Evolutionary conservation across 768 basidiomycete species (phyloP).

Genomic region (Crucibulum laeve): DNA sequence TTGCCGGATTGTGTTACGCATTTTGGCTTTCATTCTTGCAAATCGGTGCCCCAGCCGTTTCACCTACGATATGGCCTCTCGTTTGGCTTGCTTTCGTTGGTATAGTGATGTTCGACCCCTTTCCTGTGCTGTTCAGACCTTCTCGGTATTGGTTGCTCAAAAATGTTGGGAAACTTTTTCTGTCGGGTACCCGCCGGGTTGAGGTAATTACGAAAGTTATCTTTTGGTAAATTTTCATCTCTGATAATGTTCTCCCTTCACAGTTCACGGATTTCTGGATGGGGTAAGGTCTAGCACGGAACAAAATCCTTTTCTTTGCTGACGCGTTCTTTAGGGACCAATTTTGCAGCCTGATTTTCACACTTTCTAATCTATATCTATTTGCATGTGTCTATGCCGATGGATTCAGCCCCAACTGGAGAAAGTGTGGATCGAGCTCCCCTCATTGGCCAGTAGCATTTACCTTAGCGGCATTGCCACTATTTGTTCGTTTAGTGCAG

Average conservation of each 20-base stretch:
- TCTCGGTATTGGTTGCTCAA: slow-evolving; percentile 82
- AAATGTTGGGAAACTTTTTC: slow-evolving; percentile 55
- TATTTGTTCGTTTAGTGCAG: slow-evolving; percentile 77
- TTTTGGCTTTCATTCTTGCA: slow-evolving; percentile 82
- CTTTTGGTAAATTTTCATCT: background rate
- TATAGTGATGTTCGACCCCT: slow-evolving; percentile 67
- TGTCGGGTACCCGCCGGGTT: slow-evolving; percentile 67
- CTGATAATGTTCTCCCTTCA: slow-evolving; percentile 5
- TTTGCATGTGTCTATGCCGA: slow-evolving; percentile 69
- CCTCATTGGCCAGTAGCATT: slow-evolving; percentile 61
- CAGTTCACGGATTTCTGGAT: slow-evolving; percentile 90
- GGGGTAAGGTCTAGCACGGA: slow-evolving; percentile 43
- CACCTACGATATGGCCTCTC: slow-evolving; percentile 75
- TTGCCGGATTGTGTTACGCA: slow-evolving; percentile 67
- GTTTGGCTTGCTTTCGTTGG: slow-evolving; percentile 70
- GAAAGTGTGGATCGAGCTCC: slow-evolving; percentile 39
- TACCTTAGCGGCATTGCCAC: slow-evolving; percentile 59
- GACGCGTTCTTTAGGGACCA: slow-evolving; percentile 55
- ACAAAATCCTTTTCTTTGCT: slow-evolving; percentile 1
- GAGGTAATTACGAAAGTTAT: slow-evolving; percentile 47
- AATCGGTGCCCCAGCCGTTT: slow-evolving; percentile 47
- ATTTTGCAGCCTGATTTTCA: slow-evolving; percentile 75
- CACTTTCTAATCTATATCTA: slow-evolving; percentile 68
- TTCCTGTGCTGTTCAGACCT: slow-evolving; percentile 57
- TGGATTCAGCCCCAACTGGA: slow-evolving; percentile 46